Evolutionary conservation across 2,329 filamentous ascomycete species (phyloP).

Genomic region (Paracorniculantispora psalliotae): DNA sequence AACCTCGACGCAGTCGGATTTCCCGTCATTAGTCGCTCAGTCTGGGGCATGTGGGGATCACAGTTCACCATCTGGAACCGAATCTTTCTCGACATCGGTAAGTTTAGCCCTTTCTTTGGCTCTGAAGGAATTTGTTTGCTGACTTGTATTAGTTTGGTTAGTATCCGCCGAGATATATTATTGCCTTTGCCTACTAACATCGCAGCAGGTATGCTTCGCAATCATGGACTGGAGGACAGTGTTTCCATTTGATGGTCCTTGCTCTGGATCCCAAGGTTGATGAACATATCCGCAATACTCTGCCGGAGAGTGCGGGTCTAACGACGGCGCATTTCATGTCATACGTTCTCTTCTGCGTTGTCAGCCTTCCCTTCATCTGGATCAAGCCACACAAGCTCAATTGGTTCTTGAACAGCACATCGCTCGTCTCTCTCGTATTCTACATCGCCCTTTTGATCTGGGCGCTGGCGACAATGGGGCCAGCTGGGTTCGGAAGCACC

Average conservation of each 20-base stretch:
- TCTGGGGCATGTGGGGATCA: constrained; percentile 39
- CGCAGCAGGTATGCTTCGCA: constrained; percentile 37
- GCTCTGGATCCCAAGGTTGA: constrained; percentile 41
- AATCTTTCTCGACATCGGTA: constrained; percentile 37
- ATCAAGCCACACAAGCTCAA: constrained; percentile 40
- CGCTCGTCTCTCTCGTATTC: constrained; percentile 35
- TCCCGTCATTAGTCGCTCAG: constrained; percentile 32
- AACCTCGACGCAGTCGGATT: constrained; percentile 28
- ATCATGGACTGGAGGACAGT: constrained; percentile 43
- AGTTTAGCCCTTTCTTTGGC: constrained; percentile 4
- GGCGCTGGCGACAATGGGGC: constrained; percentile 39
- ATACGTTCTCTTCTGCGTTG: constrained; percentile 40
- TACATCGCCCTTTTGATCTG: constrained; percentile 39
- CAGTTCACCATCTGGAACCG: constrained; percentile 39
- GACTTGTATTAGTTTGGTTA: constrained; percentile 21
- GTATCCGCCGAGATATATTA: neutral
- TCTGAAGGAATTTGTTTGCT: no score
- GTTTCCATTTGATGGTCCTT: constrained; percentile 40
- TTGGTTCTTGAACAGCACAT: constrained; percentile 37
- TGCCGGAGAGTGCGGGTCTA: constrained; percentile 36
- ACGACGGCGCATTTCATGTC: constrained; percentile 39
- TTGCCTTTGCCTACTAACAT: neutral
- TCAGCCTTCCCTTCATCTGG: constrained; percentile 40
- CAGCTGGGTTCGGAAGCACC: constrained; percentile 33
- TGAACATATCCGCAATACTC: constrained; percentile 36